Percentiles rank a stretch among this genome's conserved stretches.
These are phyloP conservation scores for Metschnikowia similis DNA, from an alignment of 805 yeast genomes.

Conservation along the genomic window DNA sequence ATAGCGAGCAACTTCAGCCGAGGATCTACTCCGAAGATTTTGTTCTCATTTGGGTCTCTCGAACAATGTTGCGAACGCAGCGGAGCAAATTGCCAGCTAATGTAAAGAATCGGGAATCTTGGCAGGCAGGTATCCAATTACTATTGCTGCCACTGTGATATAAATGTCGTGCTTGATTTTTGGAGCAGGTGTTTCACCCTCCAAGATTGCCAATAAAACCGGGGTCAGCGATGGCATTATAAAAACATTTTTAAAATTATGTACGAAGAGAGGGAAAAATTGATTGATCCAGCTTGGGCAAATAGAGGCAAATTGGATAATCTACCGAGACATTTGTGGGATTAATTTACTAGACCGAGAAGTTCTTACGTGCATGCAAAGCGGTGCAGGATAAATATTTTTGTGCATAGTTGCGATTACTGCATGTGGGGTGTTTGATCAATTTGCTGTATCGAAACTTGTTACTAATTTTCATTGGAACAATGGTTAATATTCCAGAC, in stretches of 20 bases:
- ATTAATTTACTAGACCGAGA: neutral
- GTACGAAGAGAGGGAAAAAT: constrained; percentile 59
- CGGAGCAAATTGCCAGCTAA: constrained; percentile 85
- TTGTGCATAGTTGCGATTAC: neutral
- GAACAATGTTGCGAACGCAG: constrained; percentile 82
- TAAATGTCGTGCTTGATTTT: constrained; percentile 92
- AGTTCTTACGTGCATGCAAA: neutral
- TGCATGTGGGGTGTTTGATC: neutral
- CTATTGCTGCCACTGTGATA: constrained; percentile 96
- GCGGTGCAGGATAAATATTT: neutral
- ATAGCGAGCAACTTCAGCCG: constrained; percentile 73
- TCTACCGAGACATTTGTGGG: constrained; percentile 22
- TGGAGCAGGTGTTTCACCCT: constrained; percentile 68
- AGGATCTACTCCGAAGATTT: constrained; percentile 90
- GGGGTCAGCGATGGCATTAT: constrained; percentile 98
- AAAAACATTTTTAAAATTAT: constrained; percentile 80
- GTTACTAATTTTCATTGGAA: neutral
- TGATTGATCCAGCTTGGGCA: constrained; percentile 77
- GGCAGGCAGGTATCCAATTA: constrained; percentile 95
- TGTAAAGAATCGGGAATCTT: constrained; percentile 89
- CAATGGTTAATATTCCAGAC: constrained; percentile 25
- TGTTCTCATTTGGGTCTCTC: constrained; percentile 91
- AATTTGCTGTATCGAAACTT: neutral
- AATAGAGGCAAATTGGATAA: constrained; percentile 55
- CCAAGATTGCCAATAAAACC: constrained; percentile 82